These are phyloP conservation scores for Magnusiomyces suaveolens DNA, from an alignment of 1,139 yeast species.

Conservation along the genomic window DNA sequence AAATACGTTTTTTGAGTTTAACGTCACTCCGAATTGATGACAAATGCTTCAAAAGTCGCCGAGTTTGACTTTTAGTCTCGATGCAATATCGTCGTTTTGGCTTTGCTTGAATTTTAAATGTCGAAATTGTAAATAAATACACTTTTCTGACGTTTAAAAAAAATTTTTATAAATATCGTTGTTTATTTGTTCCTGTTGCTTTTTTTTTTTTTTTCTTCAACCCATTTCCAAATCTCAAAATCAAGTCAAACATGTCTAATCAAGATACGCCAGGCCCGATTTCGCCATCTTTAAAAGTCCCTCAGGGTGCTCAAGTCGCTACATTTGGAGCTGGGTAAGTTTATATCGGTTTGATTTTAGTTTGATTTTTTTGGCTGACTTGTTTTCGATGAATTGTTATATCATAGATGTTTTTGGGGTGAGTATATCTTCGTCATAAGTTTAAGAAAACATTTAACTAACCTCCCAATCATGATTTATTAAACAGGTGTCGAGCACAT, in stretches of 20 bases:
- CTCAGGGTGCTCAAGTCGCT: slow-evolving; percentile 1
- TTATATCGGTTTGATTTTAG: neutral
- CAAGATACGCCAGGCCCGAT: neutral
- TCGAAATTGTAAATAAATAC: too few species aligned
- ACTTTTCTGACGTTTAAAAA: too few species aligned
- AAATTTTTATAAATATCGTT: too few species aligned
- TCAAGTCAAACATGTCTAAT: neutral
- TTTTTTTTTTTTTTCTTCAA: neutral
- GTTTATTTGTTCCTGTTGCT: too few species aligned
- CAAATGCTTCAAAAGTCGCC: too few species aligned
- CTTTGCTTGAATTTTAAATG: too few species aligned
- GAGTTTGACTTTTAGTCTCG: too few species aligned
- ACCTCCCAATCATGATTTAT: neutral
- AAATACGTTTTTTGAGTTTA: too few species aligned
- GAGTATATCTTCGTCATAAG: neutral
- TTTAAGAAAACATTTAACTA: neutral
- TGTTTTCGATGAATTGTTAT: neutral
- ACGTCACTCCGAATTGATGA: too few species aligned
- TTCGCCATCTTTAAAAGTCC: slow-evolving; percentile 1
- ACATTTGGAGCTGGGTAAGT: slow-evolving; percentile 6
- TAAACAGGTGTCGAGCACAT: slow-evolving; percentile 93
- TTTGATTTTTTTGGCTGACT: too few species aligned
- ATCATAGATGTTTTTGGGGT: neutral
- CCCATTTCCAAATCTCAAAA: neutral
- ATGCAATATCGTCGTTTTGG: too few species aligned